Percentiles rank a stretch among this genome's conserved stretches.
Evolutionary conservation across 352 stramenopile species (phyloP).

Genomic region (Pseudoperonospora humuli): DNA sequence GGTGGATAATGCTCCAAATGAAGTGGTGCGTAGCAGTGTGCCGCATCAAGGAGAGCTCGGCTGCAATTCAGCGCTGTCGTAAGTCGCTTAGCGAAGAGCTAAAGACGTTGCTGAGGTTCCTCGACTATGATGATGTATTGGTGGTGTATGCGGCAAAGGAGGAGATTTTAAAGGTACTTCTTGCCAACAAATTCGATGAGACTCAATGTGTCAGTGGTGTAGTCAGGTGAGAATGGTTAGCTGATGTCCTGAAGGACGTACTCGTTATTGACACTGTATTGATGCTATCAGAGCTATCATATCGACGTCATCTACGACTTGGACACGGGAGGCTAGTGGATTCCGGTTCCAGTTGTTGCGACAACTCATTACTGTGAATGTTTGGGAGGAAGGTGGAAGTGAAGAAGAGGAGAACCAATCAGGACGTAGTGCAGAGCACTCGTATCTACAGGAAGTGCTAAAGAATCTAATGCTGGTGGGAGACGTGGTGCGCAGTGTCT

Average conservation of each 20-base stretch:
- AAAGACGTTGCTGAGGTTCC: slow-evolving; percentile 12
- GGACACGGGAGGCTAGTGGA: slow-evolving; percentile 15
- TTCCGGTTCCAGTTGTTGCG: slow-evolving; percentile 49
- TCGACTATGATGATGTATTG: slow-evolving; percentile 31
- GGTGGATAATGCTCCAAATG: slow-evolving; percentile 10
- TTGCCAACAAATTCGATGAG: neutral
- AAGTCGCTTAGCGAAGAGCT: neutral
- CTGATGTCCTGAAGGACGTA: neutral
- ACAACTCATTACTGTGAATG: slow-evolving; percentile 22
- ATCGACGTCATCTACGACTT: neutral
- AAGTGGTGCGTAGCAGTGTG: slow-evolving; percentile 7
- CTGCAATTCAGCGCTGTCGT: slow-evolving; percentile 2
- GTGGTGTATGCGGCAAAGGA: slow-evolving; percentile 38
- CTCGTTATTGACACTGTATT: neutral
- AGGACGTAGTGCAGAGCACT: neutral
- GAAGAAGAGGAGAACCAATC: neutral
- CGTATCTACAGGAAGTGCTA: slow-evolving; percentile 13
- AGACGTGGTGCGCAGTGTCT: slow-evolving; percentile 8
- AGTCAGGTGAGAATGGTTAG: slow-evolving; percentile 6
- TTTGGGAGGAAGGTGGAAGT: neutral
- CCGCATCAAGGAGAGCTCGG: slow-evolving; percentile 2
- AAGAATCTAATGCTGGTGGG: slow-evolving; percentile 6
- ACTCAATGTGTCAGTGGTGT: slow-evolving; percentile 9
- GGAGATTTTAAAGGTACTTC: slow-evolving; percentile 18
- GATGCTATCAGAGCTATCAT: slow-evolving; percentile 6